A percentile compares a stretch with the other conserved stretches of the same genome.
phyloP scores from a whole-genome alignment of 345 rosid genomes.

The Firmiana major region DNA sequence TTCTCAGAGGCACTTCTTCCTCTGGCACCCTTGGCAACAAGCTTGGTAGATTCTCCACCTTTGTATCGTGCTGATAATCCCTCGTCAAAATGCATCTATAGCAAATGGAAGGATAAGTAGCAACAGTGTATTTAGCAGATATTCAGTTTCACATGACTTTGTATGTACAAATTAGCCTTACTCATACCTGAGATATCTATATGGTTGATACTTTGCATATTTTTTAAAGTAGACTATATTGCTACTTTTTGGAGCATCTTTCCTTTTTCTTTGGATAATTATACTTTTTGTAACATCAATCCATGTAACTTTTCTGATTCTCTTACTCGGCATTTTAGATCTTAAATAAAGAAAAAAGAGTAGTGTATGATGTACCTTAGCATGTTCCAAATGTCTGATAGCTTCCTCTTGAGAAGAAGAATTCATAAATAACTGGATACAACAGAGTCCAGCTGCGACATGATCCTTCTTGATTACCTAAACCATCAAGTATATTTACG shows the following conservation, averaged over 20 bases:
- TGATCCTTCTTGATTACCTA: constrained; percentile 95
- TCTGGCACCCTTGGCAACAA: constrained; percentile 13
- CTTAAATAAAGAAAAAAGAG: neutral
- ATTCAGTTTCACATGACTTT: neutral
- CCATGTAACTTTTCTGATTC: neutral
- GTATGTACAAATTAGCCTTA: neutral
- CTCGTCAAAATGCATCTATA: constrained; percentile 92
- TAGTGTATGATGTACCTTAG: constrained; percentile 45
- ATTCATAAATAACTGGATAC: constrained; percentile 90
- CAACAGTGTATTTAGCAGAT: neutral
- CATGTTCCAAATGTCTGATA: constrained; percentile 81
- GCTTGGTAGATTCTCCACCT: constrained; percentile 64
- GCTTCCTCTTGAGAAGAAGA: constrained; percentile 89
- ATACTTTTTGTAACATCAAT: neutral
- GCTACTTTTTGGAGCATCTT: neutral
- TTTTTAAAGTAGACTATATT: neutral
- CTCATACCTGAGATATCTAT: neutral
- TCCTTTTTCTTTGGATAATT: neutral
- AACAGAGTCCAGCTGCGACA: constrained; percentile 93
- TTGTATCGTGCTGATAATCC: constrained; percentile 74
- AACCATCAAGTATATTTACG: constrained; percentile 18
- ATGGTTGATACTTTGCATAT: neutral
- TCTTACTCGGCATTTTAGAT: neutral
- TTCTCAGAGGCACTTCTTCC: constrained; percentile 45
- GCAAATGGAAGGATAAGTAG: constrained; percentile 22